Base-by-base conservation (phyloP, 768 basidiomycete genomes). In the Kwoniella heveanensis region DNA sequence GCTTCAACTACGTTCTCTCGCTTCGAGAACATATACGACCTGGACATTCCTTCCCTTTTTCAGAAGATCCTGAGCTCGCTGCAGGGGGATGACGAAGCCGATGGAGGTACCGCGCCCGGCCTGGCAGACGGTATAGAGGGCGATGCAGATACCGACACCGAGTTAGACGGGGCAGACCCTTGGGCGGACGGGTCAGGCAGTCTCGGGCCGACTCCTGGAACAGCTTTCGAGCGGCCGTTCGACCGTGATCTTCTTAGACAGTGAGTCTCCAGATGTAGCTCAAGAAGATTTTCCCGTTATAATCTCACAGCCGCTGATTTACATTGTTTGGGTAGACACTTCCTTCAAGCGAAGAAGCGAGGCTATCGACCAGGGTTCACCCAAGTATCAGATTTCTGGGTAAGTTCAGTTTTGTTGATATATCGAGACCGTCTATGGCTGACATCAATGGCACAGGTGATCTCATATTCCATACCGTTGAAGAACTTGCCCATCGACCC, bases 21-120 rank as follows among this genome's bases (percentile, higher is more conserved):
- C 27, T 73, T 73, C 60, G 19, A 26, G 4, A 36, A 54, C 6
- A 46, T 70, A 2, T 60, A 64, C 65, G 63, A 68, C 46, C 59
- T 70, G 4, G 49, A 53, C 48, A 53, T 70, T 2, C n/a, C 48
- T 5, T 24, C 48, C 1, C 54, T 73, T 1, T 44, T 73, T 2
- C 25, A 32, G 4, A 55, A 52, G 25, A 17, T 73, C 12, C 29
- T 73, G 10, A 54, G 48, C 19, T 65, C 69, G 8, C 44, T 73
- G 15, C 72, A 73, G 58, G 72, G 72, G 2, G 72, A 73, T 32
- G 69, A 73, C 37, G 69, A 73, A n/a, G 69, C 67, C 12, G 62
- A 59, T 39, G 72, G 69, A 7, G 67, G 72, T 0, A 29, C 29
- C 4, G 49, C 63, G 1, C 32, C 49, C 3, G 62, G 67, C 12